Base-by-base conservation (phyloP, 805 yeast species). In the Candida andamanensis region DNA sequence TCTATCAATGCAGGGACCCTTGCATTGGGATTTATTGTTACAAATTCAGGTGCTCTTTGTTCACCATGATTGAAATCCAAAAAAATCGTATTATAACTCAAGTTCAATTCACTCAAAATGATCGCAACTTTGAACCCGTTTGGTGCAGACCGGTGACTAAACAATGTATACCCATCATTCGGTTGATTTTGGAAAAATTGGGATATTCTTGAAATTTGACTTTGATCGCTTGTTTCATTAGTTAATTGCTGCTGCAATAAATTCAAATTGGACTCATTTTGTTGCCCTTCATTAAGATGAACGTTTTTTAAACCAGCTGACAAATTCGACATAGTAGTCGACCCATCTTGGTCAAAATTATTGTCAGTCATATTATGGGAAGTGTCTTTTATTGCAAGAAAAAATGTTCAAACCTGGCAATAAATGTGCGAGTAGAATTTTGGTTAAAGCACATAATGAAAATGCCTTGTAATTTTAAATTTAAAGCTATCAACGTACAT, bases 51-150 rank as follows among this genome's bases (percentile, higher is more conserved):
- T 2, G 95, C 85, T 41, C 95, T 65, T 55, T 89, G 96, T 58
- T 89, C 97, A 37, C 95, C 94, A 40, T 70, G 70, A 54, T 82
- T 82, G 58, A 89, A 86, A 60, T 89, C 96, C 34, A 89, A 65
- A 46, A 85, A 81, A 34, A 87, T 77, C 2, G 96, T 86, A 45
- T 78, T 76, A 61, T 82, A 90, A 20, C 74, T 75, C 50, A 81
- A 72, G 36, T 82, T 82, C 45, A 90, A 72, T 57, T 90, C 97
- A 36, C 86, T 76, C 37, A 92, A 65, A 18, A 86, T 80, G 27
- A 89, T 86, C 17, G 97, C 95, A 11, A 90, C 95, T 59, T 92
- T 90, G 69, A 85, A 89, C 2, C 97, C 97, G 58, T 89, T 89
- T 17, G 97, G 97, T 1, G 96, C 96, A 3, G 90, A 80, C 45